Base-by-base conservation (phyloP, 495 filamentous ascomycete species). In the Lichenothelia convexa region DNA sequence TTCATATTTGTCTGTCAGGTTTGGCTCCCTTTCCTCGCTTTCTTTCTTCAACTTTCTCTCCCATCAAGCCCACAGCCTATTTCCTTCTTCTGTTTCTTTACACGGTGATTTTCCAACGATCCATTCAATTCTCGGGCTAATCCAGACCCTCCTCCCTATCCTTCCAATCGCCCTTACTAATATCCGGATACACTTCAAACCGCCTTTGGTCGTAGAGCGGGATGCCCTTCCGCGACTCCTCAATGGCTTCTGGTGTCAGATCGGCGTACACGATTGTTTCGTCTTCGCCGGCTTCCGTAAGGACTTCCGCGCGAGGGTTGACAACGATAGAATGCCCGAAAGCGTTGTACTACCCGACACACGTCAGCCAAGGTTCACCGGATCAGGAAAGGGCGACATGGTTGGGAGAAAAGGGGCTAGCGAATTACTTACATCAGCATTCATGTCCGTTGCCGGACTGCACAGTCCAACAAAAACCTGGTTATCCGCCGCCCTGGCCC, bases 101-200 rank as follows among this genome's bases (percentile, higher is more conserved):
- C n/a, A n/a, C n/a, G n/a, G n/a, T n/a, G n/a, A n/a, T n/a, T n/a
- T n/a, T n/a, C n/a, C n/a, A n/a, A n/a, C n/a, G n/a, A n/a, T n/a
- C n/a, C n/a, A n/a, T n/a, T n/a, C n/a, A n/a, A n/a, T n/a, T n/a
- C n/a, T n/a, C n/a, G n/a, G n/a, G n/a, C n/a, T n/a, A n/a, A n/a
- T n/a, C n/a, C n/a, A n/a, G n/a, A n/a, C 24, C 24, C 7, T 27
- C 24, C 24, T 13, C 24, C 7, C 13, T 13, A 27, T 27, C 7
- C 13, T 27, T 45, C n/a, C 50, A 41, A 34, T 51, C 40, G n/a
- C 48, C 69, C 47, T 62, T 46, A 43, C 72, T 80, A 19, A 99
- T 72, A 69, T 99, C 87, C 11, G 81, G 78, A 59, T 99, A 99
- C 18, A 99, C 73, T 60, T 99, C 89, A 56, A 91, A 95, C 45